Percentiles rank a stretch among this genome's conserved stretches.
Conservation (phyloP, 345 rosid species). For the Acer negundo region DNA sequence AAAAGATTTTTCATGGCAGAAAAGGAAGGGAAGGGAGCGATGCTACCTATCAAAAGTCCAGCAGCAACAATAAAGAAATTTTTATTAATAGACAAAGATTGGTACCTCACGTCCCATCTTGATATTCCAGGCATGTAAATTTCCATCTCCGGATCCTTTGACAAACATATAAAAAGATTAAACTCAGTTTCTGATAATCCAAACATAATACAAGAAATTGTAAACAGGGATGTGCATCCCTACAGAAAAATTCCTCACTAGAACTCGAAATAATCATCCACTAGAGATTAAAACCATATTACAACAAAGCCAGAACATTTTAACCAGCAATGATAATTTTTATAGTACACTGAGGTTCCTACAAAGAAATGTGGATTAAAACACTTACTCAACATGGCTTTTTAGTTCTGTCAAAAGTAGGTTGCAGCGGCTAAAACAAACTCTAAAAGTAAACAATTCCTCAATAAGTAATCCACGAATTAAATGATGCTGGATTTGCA, state of each 20-base stretch:
- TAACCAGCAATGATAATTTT: not conserved
- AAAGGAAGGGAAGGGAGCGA: not conserved
- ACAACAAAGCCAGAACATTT: not conserved
- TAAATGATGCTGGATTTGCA: not conserved
- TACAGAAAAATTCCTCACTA: not conserved
- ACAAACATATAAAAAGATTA: slow-evolving; percentile 8
- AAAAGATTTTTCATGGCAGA: not conserved
- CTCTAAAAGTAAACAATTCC: not conserved
- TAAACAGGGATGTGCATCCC: not conserved
- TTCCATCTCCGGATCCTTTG: slow-evolving; percentile 94
- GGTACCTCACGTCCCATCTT: slow-evolving; percentile 73
- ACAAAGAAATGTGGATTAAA: not conserved
- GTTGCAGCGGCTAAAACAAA: not conserved
- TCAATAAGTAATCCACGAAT: not conserved
- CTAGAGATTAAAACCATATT: not conserved
- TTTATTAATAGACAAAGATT: not conserved
- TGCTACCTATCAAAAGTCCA: not conserved
- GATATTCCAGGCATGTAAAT: slow-evolving; percentile 89
- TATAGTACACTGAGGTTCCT: not conserved
- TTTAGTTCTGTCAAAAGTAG: not conserved
- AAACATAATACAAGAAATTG: not conserved
- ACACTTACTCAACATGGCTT: not conserved
- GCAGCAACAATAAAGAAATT: not conserved
- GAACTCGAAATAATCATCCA: not conserved
- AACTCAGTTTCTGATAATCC: not conserved